phyloP scores from a whole-genome alignment of 2,329 filamentous ascomycete species.

The Reticulascus tulasneorum region DNA sequence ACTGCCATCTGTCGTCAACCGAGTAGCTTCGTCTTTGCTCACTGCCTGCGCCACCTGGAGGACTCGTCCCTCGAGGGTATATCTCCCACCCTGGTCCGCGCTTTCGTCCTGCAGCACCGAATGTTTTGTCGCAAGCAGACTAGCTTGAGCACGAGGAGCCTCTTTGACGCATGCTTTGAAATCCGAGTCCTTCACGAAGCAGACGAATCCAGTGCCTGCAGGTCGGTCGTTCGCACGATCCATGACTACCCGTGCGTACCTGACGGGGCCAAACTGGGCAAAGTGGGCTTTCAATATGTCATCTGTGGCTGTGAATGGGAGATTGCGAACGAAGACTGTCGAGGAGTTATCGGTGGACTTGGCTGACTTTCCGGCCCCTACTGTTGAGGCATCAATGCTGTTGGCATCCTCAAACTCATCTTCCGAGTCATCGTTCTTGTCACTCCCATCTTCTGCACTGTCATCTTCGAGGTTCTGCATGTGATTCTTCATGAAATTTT shows the following conservation, averaged over 20 bases:
- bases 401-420: slow-evolving; percentile 37
- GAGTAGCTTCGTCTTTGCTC: slow-evolving; percentile 72
- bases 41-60: slow-evolving; percentile 83
- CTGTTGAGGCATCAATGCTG: slow-evolving; percentile 30
- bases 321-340: slow-evolving; percentile 88
- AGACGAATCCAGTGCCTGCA: slow-evolving; percentile 91
- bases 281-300: slow-evolving; percentile 83
- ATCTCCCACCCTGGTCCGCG: slow-evolving; percentile 75
- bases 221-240: slow-evolving; percentile 82
- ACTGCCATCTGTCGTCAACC: slow-evolving; percentile 69
- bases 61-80: slow-evolving; percentile 86
- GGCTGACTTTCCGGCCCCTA: slow-evolving; percentile 27
- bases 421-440: slow-evolving; percentile 42
- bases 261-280: slow-evolving; percentile 76
- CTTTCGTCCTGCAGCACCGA: slow-evolving; percentile 87
- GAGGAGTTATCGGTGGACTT: slow-evolving; percentile 60
- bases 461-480: slow-evolving; percentile 55
- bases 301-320: slow-evolving; percentile 85
- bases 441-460: slow-evolving; percentile 40
- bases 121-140: slow-evolving; percentile 52
- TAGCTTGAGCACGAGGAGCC: slow-evolving; percentile 58
- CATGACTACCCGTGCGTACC: slow-evolving; percentile 88
- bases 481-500: slow-evolving; percentile 56
- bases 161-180: slow-evolving; percentile 70
- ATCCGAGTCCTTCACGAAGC: slow-evolving; percentile 76